Evolutionary conservation across 768 basidiomycete genomes (phyloP).

Genomic region (Auriculariales sp.): DNA sequence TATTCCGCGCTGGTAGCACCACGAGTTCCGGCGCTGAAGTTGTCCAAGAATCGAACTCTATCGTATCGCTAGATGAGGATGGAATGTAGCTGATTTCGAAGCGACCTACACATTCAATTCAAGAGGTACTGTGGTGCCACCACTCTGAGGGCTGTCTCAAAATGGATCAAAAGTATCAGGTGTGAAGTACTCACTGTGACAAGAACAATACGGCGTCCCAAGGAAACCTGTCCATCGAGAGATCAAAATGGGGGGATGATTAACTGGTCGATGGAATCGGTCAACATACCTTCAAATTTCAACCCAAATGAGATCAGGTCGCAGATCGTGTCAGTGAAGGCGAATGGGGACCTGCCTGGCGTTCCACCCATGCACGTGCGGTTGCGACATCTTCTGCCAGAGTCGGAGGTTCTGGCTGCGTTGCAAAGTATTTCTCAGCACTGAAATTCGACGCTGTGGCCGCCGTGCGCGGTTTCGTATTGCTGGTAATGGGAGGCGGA

Average conservation of each 20-base stretch:
- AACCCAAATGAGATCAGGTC: too few relatives aligned
- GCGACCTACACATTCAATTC: constrained; percentile 93
- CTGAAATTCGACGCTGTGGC: constrained; percentile 46
- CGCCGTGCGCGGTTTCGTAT: not conserved
- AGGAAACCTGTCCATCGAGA: too few relatives aligned
- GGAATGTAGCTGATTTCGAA: not conserved
- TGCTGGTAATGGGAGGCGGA: not conserved
- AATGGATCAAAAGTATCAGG: not conserved
- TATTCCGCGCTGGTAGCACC: constrained; percentile 98
- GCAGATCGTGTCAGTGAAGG: too few relatives aligned
- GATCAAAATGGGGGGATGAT: too few relatives aligned
- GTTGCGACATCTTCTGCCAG: constrained; percentile 52
- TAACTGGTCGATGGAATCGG: too few relatives aligned
- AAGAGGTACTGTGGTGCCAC: constrained; percentile 92
- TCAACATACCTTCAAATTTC: too few relatives aligned
- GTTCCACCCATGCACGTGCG: constrained; percentile 54
- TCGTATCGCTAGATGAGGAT: constrained; percentile 3
- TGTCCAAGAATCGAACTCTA: constrained; percentile 95
- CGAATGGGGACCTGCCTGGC: too few relatives aligned
- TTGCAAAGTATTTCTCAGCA: constrained; percentile 80
- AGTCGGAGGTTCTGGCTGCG: constrained; percentile 62
- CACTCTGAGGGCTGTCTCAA: constrained; percentile 46
- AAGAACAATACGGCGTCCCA: constrained; percentile 69
- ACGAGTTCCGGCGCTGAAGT: constrained; percentile 96
- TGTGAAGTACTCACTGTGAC: constrained; percentile 60